A percentile compares a stretch with the other conserved stretches of the same genome.
Conservation (phyloP, 2,329 filamentous ascomycete genomes). For the Fusarium xylarioides region DNA sequence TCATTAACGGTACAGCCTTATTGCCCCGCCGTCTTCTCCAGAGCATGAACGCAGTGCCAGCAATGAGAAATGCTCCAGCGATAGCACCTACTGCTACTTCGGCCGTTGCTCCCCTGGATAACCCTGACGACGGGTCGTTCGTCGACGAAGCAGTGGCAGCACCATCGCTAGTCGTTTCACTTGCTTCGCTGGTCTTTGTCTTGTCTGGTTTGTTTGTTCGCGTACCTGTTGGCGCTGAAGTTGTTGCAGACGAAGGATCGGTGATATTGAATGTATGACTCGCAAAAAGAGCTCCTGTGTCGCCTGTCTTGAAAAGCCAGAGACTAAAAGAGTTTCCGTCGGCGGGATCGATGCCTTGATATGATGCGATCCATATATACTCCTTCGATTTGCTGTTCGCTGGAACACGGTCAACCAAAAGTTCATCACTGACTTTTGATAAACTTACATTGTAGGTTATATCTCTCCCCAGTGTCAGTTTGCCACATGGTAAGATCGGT, state of each 20-base stretch:
- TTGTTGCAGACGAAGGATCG: neutral
- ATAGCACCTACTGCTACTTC: neutral
- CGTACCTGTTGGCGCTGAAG: neutral
- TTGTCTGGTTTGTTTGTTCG: neutral
- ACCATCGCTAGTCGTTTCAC: neutral
- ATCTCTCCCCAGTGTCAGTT: neutral
- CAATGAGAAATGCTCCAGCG: neutral
- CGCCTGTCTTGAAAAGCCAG: neutral
- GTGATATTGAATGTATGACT: conserved; percentile 14
- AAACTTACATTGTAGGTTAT: neutral
- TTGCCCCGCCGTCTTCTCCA: neutral
- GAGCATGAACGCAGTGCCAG: neutral
- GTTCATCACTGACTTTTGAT: rapidly evolving
- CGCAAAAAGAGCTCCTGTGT: neutral
- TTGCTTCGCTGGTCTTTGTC: neutral
- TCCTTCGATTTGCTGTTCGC: conserved; percentile 10
- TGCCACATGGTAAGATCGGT: neutral
- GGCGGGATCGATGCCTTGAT: conserved; percentile 1
- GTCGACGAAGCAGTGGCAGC: neutral
- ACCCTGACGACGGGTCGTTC: neutral
- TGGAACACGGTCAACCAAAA: neutral
- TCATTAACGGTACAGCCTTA: rapidly evolving
- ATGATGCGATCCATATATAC: conserved; percentile 1
- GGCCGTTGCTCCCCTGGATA: neutral
- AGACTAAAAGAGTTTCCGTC: conserved; percentile 1